Evolutionary conservation across 1,139 yeast species (phyloP).

Genomic region (Zygosaccharomyces sapae): DNA sequence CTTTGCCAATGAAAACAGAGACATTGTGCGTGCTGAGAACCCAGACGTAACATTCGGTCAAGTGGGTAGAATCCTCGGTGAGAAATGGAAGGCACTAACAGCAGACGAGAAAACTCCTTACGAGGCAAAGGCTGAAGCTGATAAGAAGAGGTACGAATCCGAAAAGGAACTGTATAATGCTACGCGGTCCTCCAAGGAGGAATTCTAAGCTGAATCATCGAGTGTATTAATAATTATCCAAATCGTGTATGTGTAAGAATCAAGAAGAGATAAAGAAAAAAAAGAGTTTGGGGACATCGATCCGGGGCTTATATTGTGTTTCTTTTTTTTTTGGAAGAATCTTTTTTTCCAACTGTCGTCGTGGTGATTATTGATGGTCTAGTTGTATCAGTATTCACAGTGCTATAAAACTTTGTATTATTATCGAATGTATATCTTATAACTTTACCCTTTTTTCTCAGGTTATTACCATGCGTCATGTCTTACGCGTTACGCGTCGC

Average conservation of each 20-base stretch:
- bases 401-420: too few species aligned
- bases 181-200: slow-evolving; percentile 30
- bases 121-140: slow-evolving; percentile 89
- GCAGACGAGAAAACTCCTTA: slow-evolving; percentile 82
- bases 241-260: not conserved
- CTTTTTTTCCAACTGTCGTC: too few species aligned
- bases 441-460: not conserved
- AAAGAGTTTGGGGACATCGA: not conserved
- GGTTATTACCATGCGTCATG: not conserved
- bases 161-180: slow-evolving; percentile 86
- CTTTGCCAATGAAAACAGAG: slow-evolving; percentile 97
- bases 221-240: not conserved
- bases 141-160: slow-evolving; percentile 94
- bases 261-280: not conserved
- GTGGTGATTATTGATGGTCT: too few species aligned
- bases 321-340: not conserved
- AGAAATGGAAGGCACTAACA: slow-evolving; percentile 87
- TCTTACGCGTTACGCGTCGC: slow-evolving; percentile 7
- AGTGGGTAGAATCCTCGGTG: slow-evolving; percentile 89
- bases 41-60: slow-evolving; percentile 92
- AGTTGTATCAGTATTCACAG: too few species aligned
- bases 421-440: not conserved
- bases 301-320: not conserved
- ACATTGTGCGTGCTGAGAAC: slow-evolving; percentile 87
- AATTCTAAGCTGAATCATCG: slow-evolving; percentile 2